Percentiles rank a stretch among this genome's conserved stretches.
These are phyloP conservation scores for Scalesia atractyloides DNA, from an alignment of 129 eudicot species.

Conservation along the genomic window DNA sequence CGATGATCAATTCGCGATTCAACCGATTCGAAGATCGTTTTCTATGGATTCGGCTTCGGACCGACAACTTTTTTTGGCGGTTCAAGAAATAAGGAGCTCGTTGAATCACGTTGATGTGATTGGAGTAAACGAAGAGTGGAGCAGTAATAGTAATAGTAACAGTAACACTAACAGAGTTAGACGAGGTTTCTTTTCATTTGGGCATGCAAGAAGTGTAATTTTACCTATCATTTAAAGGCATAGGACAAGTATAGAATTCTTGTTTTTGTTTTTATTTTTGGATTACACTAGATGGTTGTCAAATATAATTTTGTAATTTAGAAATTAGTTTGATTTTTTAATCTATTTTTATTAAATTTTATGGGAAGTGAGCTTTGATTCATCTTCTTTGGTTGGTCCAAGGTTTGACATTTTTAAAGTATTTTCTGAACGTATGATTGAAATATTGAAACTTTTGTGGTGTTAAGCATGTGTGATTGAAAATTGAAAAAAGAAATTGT, in stretches of 20 bases:
- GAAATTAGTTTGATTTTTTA: background rate
- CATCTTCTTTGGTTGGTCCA: constrained; percentile 34
- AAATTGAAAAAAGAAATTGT: background rate
- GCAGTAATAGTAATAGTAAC: constrained; percentile 28
- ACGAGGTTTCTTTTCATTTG: constrained; percentile 78
- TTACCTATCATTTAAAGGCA: constrained; percentile 53
- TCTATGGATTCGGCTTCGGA: constrained; percentile 86
- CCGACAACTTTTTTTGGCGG: constrained; percentile 65
- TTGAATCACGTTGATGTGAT: constrained; percentile 21
- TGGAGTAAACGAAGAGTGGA: constrained; percentile 34
- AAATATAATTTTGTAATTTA: constrained; percentile 20
- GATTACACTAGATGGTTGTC: constrained; percentile 14
- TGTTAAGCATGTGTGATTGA: constrained; percentile 3
- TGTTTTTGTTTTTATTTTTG: background rate
- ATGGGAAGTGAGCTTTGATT: constrained; percentile 28
- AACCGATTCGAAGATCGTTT: constrained; percentile 74
- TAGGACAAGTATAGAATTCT: constrained; percentile 9
- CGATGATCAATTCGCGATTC: constrained; percentile 51
- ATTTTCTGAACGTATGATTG: constrained; percentile 2
- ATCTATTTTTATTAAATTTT: background rate
- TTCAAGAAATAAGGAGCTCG: constrained; percentile 51
- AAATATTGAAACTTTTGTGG: background rate
- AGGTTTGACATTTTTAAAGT: background rate
- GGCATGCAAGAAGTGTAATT: constrained; percentile 67
- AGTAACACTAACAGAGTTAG: constrained; percentile 25